These are phyloP conservation scores for Rusavskia elegans DNA, from an alignment of 495 filamentous ascomycete species.

Conservation along the genomic window DNA sequence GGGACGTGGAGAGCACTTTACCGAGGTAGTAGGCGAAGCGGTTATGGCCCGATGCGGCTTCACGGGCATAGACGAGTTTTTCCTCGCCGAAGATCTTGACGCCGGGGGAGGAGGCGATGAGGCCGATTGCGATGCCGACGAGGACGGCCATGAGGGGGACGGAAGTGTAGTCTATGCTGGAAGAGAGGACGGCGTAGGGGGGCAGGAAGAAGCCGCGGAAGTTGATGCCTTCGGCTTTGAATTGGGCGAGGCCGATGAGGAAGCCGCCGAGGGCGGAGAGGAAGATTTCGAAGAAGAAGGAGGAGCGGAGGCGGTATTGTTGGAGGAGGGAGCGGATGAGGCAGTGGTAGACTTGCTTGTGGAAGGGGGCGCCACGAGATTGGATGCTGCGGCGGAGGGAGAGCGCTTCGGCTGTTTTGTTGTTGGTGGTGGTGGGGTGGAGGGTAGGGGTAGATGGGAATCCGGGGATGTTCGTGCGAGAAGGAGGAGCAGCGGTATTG, in stretches of 20 bases:
- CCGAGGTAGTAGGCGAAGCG: slow-evolving; percentile 37
- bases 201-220: slow-evolving; percentile 34
- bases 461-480: slow-evolving; percentile 1
- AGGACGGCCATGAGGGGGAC: slow-evolving; percentile 34
- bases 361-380: slow-evolving; percentile 29
- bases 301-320: slow-evolving; percentile 31
- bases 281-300: slow-evolving; percentile 35
- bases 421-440: slow-evolving; percentile 2
- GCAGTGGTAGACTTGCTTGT: slow-evolving; percentile 31
- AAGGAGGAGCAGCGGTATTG: slow-evolving; percentile 3
- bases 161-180: slow-evolving; percentile 29
- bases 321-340: slow-evolving; percentile 32
- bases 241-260: slow-evolving; percentile 36
- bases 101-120: slow-evolving; percentile 34
- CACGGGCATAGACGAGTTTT: slow-evolving; percentile 34
- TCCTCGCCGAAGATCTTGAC: slow-evolving; percentile 42
- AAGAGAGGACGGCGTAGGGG: slow-evolving; percentile 35
- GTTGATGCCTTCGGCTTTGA: slow-evolving; percentile 28
- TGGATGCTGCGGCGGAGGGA: slow-evolving; percentile 15
- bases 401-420: background rate
- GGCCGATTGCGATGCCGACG: slow-evolving; percentile 34
- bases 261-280: slow-evolving; percentile 32
- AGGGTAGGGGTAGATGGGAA: background rate
- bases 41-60: slow-evolving; percentile 37
- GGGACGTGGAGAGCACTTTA: slow-evolving; percentile 32